Percentiles rank a stretch among this genome's conserved stretches.
Evolutionary conservation across 139 green algal species (phyloP).

Genomic region (Haematococcus sp.): DNA sequence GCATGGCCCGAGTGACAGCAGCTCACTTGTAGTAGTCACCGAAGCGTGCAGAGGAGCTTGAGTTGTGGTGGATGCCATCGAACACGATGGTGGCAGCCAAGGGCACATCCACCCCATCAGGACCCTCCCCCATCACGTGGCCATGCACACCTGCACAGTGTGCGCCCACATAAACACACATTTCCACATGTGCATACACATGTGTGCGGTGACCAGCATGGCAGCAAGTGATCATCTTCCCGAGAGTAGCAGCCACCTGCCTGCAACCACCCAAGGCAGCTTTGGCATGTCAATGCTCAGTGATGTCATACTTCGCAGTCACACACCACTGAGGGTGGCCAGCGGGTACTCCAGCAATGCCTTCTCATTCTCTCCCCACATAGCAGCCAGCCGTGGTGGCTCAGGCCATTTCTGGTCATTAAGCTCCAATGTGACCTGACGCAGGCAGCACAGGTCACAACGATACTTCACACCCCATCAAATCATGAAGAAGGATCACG

Average conservation of each 20-base stretch:
- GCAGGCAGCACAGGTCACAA: background rate
- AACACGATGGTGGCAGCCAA: constrained; percentile 45
- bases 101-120: background rate
- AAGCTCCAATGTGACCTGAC: constrained; percentile 84
- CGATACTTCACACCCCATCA: too few relatives aligned
- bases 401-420: constrained; percentile 71
- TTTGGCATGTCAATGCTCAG: background rate
- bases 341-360: constrained; percentile 61
- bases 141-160: constrained; percentile 16
- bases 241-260: too few relatives aligned
- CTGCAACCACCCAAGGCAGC: background rate
- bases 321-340: constrained; percentile 47
- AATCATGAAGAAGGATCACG: too few relatives aligned
- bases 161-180: background rate
- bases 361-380: constrained; percentile 71
- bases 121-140: background rate
- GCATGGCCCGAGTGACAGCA: too few relatives aligned
- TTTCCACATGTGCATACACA: background rate
- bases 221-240: too few relatives aligned
- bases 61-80: constrained; percentile 42
- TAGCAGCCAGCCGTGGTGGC: constrained; percentile 22
- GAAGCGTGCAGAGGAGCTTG: constrained; percentile 8
- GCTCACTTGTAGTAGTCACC: constrained; percentile 49
- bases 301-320: background rate
- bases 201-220: background rate